A percentile compares a stretch with the other conserved stretches of the same genome.
Evolutionary conservation across 108 stramenopile genomes (phyloP).

Genomic region (Skeletonema grethae): DNA sequence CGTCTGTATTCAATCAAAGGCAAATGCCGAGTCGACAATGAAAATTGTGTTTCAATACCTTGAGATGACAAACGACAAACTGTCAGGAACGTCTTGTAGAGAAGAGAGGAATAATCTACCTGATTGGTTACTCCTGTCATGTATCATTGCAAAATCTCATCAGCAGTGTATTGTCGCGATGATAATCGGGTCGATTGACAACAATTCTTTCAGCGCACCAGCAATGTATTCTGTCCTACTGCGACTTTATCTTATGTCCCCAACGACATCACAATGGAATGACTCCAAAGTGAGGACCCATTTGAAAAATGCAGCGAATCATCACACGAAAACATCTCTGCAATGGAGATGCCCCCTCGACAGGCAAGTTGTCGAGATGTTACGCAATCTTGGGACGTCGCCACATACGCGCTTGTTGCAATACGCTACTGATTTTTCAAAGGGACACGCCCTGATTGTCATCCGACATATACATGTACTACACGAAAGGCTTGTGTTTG

Average conservation of each 20-base stretch:
- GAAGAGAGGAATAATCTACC: constrained; percentile 38
- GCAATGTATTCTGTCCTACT: constrained; percentile 36
- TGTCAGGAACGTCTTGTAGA: background rate
- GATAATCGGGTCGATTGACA: constrained; percentile 34
- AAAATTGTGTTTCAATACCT: constrained; percentile 11
- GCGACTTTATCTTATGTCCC: constrained; percentile 57
- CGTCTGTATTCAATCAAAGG: background rate
- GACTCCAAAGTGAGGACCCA: constrained; percentile 42
- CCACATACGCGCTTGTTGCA: constrained; percentile 39
- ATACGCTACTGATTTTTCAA: constrained; percentile 44
- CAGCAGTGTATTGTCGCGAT: constrained; percentile 40
- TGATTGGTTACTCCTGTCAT: constrained; percentile 51
- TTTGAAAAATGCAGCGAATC: constrained; percentile 53
- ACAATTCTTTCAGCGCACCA: background rate
- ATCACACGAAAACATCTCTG: constrained; percentile 32
- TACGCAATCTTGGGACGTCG: constrained; percentile 34
- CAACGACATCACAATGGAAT: constrained; percentile 50
- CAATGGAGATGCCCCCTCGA: constrained; percentile 61
- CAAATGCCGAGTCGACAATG: background rate
- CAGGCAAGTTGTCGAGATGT: constrained; percentile 48
- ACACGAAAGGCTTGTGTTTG: constrained; percentile 43
- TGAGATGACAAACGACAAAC: background rate
- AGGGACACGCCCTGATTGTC: constrained; percentile 69
- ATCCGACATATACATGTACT: constrained; percentile 52
- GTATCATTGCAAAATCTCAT: constrained; percentile 43